A percentile compares a stretch with the other conserved stretches of the same genome.
Conservation (phyloP, 2,329 filamentous ascomycete species). For the Pseudogymnoascus sp. region DNA sequence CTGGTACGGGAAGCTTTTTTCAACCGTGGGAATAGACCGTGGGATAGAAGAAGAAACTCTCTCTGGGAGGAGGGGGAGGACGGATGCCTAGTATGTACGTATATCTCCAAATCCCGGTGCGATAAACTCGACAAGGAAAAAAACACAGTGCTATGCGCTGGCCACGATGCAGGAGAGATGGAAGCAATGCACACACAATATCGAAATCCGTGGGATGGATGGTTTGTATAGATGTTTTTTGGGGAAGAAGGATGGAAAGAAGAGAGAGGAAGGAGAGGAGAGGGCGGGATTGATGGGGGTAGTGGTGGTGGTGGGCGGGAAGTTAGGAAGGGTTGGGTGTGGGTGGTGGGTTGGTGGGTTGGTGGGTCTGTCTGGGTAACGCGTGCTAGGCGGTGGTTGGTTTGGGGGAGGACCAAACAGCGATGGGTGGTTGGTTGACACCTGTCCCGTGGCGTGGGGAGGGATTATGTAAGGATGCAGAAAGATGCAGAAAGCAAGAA, state of each 20-base stretch:
- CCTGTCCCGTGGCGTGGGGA: neutral
- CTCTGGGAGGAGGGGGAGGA: neutral
- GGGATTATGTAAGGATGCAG: neutral
- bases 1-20: neutral
- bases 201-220: neutral
- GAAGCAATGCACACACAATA: neutral
- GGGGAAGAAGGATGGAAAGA: neutral
- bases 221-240: neutral
- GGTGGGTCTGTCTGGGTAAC: neutral
- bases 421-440: neutral
- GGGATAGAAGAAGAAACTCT: neutral
- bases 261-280: neutral
- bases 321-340: neutral
- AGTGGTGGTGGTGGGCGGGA: neutral
- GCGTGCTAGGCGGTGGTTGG: neutral
- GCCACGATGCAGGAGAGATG: neutral
- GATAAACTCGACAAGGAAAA: neutral
- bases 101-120: neutral
- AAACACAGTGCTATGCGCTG: neutral
- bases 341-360: neutral
- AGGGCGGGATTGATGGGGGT: neutral
- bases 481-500: neutral
- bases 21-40: neutral
- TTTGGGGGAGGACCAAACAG: neutral
- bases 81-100: neutral